A percentile compares a stretch with the other conserved stretches of the same genome.
These are phyloP conservation scores for Esteya vermicola DNA, from an alignment of 2,329 filamentous ascomycete genomes.

Conservation along the genomic window DNA sequence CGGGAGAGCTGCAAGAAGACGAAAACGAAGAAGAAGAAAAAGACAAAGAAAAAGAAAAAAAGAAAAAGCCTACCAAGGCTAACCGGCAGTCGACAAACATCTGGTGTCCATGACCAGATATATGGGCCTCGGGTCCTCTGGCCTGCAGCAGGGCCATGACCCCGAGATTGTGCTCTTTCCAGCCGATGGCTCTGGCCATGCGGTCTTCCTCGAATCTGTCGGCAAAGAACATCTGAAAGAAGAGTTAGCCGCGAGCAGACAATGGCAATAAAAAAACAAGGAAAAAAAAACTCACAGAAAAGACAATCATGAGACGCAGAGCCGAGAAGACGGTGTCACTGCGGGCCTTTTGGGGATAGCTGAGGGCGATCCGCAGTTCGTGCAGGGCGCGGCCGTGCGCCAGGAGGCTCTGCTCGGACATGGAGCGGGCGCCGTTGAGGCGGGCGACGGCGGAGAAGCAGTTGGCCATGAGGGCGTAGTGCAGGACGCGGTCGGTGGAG, in stretches of 20 bases:
- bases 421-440: constrained; percentile 2
- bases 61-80: constrained; percentile 4
- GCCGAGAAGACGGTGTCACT: constrained; percentile 12
- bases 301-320: constrained; percentile 12
- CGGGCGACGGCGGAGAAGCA: constrained; percentile 8
- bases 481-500: constrained; percentile 9
- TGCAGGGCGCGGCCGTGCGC: constrained; percentile 11
- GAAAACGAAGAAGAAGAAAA: neutral
- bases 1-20: neutral
- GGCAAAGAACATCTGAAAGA: constrained; percentile 10
- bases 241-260: too few species aligned
- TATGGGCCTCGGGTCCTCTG: constrained; percentile 9
- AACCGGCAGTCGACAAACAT: constrained; percentile 12
- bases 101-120: constrained; percentile 9
- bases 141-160: constrained; percentile 9
- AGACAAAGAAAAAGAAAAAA: neutral
- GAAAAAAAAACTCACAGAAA: constrained; percentile 7
- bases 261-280: neutral
- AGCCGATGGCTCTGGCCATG: constrained; percentile 9
- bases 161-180: constrained; percentile 10
- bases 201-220: constrained; percentile 9
- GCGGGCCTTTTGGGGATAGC: constrained; percentile 4
- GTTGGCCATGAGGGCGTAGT: constrained; percentile 9
- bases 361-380: constrained; percentile 8
- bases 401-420: constrained; percentile 9